Percentiles rank a stretch among this genome's conserved stretches.
These are phyloP conservation scores for Pythium sukuiense DNA, from an alignment of 352 stramenopile genomes.

Conservation along the genomic window DNA sequence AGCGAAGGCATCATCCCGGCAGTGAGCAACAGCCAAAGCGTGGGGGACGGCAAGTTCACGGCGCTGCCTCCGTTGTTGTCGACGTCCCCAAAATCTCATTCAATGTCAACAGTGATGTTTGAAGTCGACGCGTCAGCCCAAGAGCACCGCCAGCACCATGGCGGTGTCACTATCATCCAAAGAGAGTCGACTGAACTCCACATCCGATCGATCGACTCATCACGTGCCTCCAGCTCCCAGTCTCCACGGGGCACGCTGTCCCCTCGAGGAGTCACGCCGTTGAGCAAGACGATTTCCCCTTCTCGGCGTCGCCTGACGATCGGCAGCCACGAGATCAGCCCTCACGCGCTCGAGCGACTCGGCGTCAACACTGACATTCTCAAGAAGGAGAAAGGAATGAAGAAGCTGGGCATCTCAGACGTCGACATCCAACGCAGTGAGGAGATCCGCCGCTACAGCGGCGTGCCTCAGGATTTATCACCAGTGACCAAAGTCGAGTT, in stretches of 20 bases:
- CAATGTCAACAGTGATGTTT: background rate
- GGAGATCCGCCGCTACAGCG: constrained; percentile 33
- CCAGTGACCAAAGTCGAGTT: constrained; percentile 34
- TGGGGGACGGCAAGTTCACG: constrained; percentile 2
- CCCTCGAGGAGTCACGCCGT: background rate
- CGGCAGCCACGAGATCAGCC: constrained; percentile 28
- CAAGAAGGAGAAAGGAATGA: constrained; percentile 48
- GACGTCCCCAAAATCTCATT: constrained; percentile 12
- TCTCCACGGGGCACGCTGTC: background rate
- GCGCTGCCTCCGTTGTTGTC: constrained; percentile 14
- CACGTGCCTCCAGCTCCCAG: constrained; percentile 1
- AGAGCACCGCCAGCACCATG: background rate
- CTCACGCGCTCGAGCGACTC: constrained; percentile 33
- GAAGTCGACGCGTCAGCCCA: background rate
- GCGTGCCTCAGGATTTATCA: constrained; percentile 17
- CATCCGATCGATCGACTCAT: background rate
- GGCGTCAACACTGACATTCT: constrained; percentile 42
- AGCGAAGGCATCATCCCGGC: background rate
- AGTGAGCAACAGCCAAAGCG: background rate
- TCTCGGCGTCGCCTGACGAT: constrained; percentile 28
- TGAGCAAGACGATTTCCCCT: constrained; percentile 16
- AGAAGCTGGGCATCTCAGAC: constrained; percentile 49
- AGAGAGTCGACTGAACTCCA: constrained; percentile 12
- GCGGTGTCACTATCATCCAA: constrained; percentile 13
- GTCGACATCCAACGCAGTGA: constrained; percentile 35